Evolutionary conservation across 495 filamentous ascomycete genomes (phyloP).

Genomic region (Penicillium flavigenum): DNA sequence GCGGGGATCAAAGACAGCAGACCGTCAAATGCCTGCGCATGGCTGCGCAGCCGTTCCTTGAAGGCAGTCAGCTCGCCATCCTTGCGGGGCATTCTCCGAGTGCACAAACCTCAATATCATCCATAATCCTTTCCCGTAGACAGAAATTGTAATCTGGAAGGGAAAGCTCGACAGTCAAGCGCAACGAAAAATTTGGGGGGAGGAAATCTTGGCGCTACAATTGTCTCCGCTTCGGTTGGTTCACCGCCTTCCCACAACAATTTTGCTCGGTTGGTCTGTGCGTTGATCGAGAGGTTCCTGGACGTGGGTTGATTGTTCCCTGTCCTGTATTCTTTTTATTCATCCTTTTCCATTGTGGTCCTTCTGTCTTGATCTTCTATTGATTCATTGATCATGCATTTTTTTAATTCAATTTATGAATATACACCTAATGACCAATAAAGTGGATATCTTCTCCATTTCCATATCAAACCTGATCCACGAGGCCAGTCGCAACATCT

Average conservation of each 20-base stretch:
- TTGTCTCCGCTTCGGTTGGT: slow-evolving; percentile 38
- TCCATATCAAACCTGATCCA: slow-evolving; percentile 20
- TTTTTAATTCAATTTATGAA: neutral
- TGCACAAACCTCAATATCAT: slow-evolving; percentile 49
- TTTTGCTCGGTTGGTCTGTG: slow-evolving; percentile 23
- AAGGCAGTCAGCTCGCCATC: slow-evolving; percentile 16
- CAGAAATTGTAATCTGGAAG: slow-evolving; percentile 17
- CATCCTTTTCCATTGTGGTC: neutral
- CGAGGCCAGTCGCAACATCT: slow-evolving; percentile 26
- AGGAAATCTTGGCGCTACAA: slow-evolving; percentile 41
- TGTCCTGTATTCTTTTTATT: neutral
- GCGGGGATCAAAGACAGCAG: slow-evolving; percentile 90
- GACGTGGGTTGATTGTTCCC: neutral
- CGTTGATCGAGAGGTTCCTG: slow-evolving; percentile 4
- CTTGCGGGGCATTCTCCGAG: slow-evolving; percentile 9
- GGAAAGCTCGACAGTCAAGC: slow-evolving; percentile 15
- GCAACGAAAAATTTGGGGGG: slow-evolving; percentile 43
- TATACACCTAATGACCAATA: neutral
- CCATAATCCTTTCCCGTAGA: slow-evolving; percentile 32
- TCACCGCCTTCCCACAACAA: slow-evolving; percentile 34
- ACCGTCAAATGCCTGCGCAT: slow-evolving; percentile 86
- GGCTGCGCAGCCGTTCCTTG: slow-evolving; percentile 78
- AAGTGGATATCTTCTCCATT: neutral
- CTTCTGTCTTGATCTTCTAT: neutral
- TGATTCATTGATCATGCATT: neutral